Percentiles rank a stretch among this genome's conserved stretches.
Conservation (phyloP, 306 rosid species). For the Cucurbita argyrosperma region DNA sequence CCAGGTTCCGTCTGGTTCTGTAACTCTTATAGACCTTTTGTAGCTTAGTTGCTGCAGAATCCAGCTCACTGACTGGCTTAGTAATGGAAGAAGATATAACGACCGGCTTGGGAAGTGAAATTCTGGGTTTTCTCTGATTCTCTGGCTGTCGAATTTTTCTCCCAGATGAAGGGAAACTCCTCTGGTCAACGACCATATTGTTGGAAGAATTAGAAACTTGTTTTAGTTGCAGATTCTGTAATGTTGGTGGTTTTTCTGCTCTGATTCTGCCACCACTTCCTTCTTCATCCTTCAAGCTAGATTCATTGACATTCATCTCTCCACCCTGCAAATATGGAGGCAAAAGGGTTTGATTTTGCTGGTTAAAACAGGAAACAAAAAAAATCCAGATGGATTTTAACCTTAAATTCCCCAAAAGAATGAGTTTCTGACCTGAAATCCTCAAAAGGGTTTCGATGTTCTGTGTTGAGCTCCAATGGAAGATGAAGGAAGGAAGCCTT, state of each 20-base stretch:
- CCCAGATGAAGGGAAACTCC: neutral
- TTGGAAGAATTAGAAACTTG: neutral
- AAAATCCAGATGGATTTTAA: neutral
- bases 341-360: neutral
- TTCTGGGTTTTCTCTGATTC: constrained; percentile 15
- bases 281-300: neutral
- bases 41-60: constrained; percentile 39
- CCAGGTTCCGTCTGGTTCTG: constrained; percentile 34
- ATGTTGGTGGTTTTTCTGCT: neutral
- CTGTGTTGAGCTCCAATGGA: neutral
- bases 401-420: neutral
- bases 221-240: neutral
- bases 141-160: neutral
- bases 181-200: neutral
- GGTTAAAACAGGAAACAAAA: neutral
- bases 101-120: constrained; percentile 18
- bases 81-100: constrained; percentile 9
- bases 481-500: neutral
- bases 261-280: neutral
- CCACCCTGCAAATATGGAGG: neutral
- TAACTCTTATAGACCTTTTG: constrained; percentile 51
- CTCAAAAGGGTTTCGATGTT: neutral
- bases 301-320: neutral
- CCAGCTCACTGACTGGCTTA: constrained; percentile 15
- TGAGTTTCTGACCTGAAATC: neutral